Base-by-base conservation (phyloP, 1,139 yeast genomes). In the Nadsonia starkeyi-henricii region DNA sequence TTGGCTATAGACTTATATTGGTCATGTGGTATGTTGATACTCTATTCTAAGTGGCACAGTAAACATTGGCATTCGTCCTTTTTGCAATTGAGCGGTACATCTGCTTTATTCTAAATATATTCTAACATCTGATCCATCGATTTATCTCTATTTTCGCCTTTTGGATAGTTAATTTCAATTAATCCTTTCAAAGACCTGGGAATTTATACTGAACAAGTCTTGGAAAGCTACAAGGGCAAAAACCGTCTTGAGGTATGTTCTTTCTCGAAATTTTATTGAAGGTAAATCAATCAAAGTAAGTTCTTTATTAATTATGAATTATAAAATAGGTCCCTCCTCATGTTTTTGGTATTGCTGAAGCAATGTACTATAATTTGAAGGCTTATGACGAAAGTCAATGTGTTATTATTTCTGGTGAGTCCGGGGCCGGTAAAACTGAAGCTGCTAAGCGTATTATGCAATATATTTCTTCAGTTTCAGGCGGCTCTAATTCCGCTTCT, bases 371-470 rank as follows among this genome's bases (percentile, higher is more conserved):
- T 68, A 85, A 89, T 64, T 77, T 93, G 79, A 89, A 89, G 67
- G 83, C 95, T 0, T 93, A 93, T 66, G 79, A 85, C 50, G 98
- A 93, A 60, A 88, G 81, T 63, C 98, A 93, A 65, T 91, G 98
- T 74, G 98, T 93, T 42, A 93, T 93, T 59, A 93, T 93, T 57
- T 86, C 96, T 4, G 99, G 99, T 48, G 99, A 93, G 65, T 86
- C 96, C 1, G 99, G 99, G 53, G 98, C 99, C 2, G 99, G 99
- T 47, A 91, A 91, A 65, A 91, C 98, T 5, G 98, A 91, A 67
- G 97, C 98, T 19, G 98, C 98, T 42, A 91, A 91, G 69, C 81
- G 94, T 62, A 91, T 91, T 67, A 93, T 93, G 98, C 97, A 93
- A 65, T 93, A 93, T 63, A 85, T 93, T 58, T 96, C 98, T 44